A percentile compares a stretch with the other conserved stretches of the same genome.
Evolutionary conservation across 208 protist species (phyloP).

Genomic region (Acanthamoeba healyi): DNA sequence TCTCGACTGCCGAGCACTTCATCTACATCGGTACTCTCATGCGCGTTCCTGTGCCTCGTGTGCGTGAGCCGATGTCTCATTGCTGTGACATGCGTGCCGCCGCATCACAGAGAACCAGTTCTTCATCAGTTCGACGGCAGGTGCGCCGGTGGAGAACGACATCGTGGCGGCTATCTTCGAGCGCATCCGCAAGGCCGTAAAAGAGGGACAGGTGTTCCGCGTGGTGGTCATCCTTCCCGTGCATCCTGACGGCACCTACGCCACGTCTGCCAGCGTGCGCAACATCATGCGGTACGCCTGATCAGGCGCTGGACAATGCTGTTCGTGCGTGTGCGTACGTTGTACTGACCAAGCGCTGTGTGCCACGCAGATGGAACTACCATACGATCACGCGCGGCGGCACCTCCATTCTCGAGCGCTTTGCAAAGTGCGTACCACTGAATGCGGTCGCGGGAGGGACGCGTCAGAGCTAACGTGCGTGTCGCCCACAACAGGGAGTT

Average conservation of each 20-base stretch:
- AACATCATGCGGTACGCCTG: constrained; percentile 80
- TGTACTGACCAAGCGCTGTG: neutral
- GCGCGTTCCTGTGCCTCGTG: too few species aligned
- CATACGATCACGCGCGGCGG: constrained; percentile 77
- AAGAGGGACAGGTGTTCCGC: constrained; percentile 34
- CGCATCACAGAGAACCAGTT: constrained; percentile 84
- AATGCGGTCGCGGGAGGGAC: too few species aligned
- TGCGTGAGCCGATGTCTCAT: neutral
- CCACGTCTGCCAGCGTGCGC: constrained; percentile 68
- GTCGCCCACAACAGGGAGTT: neutral
- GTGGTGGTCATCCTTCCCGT: constrained; percentile 79
- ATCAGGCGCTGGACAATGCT: too few species aligned
- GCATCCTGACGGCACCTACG: constrained; percentile 77
- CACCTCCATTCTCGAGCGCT: constrained; percentile 72
- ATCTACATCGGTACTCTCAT: constrained; percentile 86
- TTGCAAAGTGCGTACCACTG: constrained; percentile 42
- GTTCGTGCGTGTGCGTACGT: too few species aligned
- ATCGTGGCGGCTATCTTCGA: constrained; percentile 76
- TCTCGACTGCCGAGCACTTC: constrained; percentile 82
- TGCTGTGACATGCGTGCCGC: too few species aligned
- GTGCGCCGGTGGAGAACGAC: constrained; percentile 75
- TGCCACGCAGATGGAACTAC: constrained; percentile 80
- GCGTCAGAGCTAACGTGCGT: too few species aligned
- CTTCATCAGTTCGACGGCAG: constrained; percentile 75
- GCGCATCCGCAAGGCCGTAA: constrained; percentile 1